phyloP scores from a whole-genome alignment of 129 eudicot species.

The Pittosporum tobira region DNA sequence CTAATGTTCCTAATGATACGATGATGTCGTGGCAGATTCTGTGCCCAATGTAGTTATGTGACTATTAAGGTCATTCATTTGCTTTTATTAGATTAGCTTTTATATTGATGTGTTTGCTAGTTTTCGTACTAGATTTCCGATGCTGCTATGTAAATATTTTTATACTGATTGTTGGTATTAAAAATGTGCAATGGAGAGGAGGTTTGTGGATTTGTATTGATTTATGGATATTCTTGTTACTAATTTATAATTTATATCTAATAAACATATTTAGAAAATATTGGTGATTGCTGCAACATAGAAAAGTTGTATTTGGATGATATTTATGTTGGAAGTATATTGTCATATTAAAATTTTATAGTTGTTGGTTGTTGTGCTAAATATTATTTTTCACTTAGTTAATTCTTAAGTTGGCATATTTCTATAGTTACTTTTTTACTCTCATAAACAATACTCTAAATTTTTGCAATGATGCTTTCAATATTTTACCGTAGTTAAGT shows the following conservation, averaged over 20 bases:
- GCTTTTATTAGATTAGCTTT: neutral
- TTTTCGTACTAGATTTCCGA: neutral
- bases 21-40: too few species aligned
- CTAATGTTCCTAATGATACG: too few species aligned
- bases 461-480: too few species aligned
- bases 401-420: neutral
- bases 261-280: too few species aligned
- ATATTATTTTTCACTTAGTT: too few species aligned
- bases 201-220: neutral
- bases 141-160: neutral
- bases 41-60: neutral
- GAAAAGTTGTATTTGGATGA: too few species aligned
- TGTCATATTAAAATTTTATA: too few species aligned
- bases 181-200: too few species aligned
- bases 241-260: neutral
- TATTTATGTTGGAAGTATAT: too few species aligned
- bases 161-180: neutral
- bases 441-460: too few species aligned
- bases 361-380: too few species aligned
- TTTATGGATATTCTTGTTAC: neutral
- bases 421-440: too few species aligned
- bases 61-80: neutral
- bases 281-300: neutral
- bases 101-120: neutral
- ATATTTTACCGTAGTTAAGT: neutral